These are phyloP conservation scores for Nicotiana undulata DNA, from an alignment of 257 asterid genomes.

Conservation along the genomic window DNA sequence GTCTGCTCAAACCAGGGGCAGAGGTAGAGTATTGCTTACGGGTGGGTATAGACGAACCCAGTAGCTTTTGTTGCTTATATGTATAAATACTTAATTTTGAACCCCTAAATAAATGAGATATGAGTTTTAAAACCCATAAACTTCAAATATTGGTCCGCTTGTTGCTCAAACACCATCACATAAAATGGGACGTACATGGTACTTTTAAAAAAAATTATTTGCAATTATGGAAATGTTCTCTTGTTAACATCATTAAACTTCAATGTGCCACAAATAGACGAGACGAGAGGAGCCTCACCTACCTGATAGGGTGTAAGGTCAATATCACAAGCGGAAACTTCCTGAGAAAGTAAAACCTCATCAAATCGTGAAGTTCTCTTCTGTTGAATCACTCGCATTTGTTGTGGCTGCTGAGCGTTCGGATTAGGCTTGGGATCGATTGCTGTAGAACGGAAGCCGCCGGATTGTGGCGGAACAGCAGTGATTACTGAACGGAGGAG, in stretches of 20 bases:
- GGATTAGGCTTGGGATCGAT: constrained; percentile 25
- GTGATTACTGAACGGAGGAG: constrained; percentile 33
- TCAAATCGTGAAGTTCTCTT: constrained; percentile 26
- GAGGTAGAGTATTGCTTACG: too few species aligned
- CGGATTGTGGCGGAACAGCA: constrained; percentile 12
- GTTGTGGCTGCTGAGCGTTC: constrained; percentile 19
- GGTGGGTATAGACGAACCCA: too few species aligned
- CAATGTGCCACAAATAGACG: background rate
- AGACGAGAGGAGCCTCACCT: background rate
- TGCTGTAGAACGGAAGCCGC: background rate
- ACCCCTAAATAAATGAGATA: too few species aligned
- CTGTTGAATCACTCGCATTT: constrained; percentile 15
- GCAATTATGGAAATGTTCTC: background rate
- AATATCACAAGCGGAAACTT: constrained; percentile 28
- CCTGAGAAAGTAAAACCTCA: constrained; percentile 22
- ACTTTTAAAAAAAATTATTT: background rate
- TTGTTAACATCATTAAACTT: background rate
- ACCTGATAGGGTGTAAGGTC: constrained; percentile 44
- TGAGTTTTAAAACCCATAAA: too few species aligned
- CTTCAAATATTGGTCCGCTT: too few species aligned
- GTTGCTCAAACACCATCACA: too few species aligned
- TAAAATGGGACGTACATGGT: too few species aligned
- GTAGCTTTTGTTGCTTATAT: too few species aligned
- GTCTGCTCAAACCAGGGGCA: too few species aligned
- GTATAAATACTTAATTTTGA: too few species aligned